Base-by-base conservation (phyloP, 345 rosid species). In the Aurinia saxatilis region DNA sequence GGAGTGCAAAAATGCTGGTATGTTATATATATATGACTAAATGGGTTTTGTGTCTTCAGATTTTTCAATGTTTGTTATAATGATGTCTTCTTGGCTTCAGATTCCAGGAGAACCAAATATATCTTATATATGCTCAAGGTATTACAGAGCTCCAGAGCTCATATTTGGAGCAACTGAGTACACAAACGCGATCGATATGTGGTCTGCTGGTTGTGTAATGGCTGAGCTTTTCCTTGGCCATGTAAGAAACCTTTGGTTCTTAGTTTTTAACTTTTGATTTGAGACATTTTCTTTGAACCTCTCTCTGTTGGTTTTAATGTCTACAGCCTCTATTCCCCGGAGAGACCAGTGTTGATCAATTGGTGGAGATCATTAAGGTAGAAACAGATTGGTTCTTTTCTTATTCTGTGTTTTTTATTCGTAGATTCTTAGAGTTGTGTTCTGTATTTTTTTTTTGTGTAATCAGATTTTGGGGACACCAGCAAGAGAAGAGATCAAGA, bases 161-260 rank as follows among this genome's bases (percentile, higher is more conserved):
- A 92, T 88, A 50, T 92, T 92, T 79, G 98, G 96, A 61, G 96
- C 96, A 33, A 86, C 93, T 0, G 96, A 88, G 72, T 92, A 92
- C 78, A 92, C 98, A 65, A 88, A 89, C 49, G 95, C 98, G 1
- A 92, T 92, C 56, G 98, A 92, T 75, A 86, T 92, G 75, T 92
- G 98, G 98, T 92, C 98, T 48, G 78, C 88, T 3, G 98, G 98
- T 38, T 92, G 98, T 65, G 98, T 92, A 55, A 84, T 92, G 95
- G 96, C 96, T 6, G 98, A 92, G 67, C 78, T 91, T 75, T 88
- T 88, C 51, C 95, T 92, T 59, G 96, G 96, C 15, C 87, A 86
- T 84, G 98, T 87, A 60, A 51, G 63, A 25, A 1, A 16, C 17
- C 13, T 21, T 55, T 38, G 3, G 15, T 21, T 54, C 44, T 47